A percentile compares a stretch with the other conserved stretches of the same genome.
These are phyloP conservation scores for Tolypocladium capitatum DNA, from an alignment of 2,329 filamentous ascomycete genomes.

Conservation along the genomic window DNA sequence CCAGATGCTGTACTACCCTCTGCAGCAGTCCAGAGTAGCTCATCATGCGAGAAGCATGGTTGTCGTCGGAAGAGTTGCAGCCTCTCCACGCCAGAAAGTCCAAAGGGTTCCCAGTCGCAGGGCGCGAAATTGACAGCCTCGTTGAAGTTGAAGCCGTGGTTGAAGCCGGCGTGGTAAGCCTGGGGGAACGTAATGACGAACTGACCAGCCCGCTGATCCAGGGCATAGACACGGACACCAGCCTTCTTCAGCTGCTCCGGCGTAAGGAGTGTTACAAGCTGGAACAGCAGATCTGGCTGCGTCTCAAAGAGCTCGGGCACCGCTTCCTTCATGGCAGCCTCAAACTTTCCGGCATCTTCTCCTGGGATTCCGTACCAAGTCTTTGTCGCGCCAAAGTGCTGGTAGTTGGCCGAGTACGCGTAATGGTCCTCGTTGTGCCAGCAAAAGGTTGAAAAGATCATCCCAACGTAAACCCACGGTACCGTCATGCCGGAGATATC, in stretches of 20 bases:
- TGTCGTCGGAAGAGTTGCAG: slow-evolving; percentile 80
- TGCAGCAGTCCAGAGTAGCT: slow-evolving; percentile 81
- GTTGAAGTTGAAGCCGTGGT: slow-evolving; percentile 98
- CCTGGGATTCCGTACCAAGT: slow-evolving; percentile 98
- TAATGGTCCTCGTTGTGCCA: slow-evolving; percentile 99
- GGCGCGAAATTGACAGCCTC: slow-evolving; percentile 98
- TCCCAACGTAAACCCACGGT: slow-evolving; percentile 96
- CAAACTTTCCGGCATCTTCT: slow-evolving; percentile 86
- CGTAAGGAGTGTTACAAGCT: slow-evolving; percentile 89
- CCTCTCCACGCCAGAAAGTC: slow-evolving; percentile 72
- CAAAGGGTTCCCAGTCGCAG: slow-evolving; percentile 86
- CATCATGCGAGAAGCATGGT: slow-evolving; percentile 95
- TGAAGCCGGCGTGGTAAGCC: slow-evolving; percentile 95
- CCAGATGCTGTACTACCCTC: slow-evolving; percentile 54
- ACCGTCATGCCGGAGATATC: slow-evolving; percentile 99
- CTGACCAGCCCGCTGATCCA: slow-evolving; percentile 93
- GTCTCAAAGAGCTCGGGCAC: slow-evolving; percentile 95
- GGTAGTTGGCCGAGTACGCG: slow-evolving; percentile 94
- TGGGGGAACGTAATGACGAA: slow-evolving; percentile 95
- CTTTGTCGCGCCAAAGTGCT: slow-evolving; percentile 95
- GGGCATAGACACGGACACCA: slow-evolving; percentile 80
- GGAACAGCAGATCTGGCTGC: slow-evolving; percentile 90
- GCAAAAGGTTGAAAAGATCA: slow-evolving; percentile 99
- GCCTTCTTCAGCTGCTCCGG: slow-evolving; percentile 88
- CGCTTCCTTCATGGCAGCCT: slow-evolving; percentile 86